Evolutionary conservation across 2,329 filamentous ascomycete species (phyloP).

Genomic region (Exophiala sp.): DNA sequence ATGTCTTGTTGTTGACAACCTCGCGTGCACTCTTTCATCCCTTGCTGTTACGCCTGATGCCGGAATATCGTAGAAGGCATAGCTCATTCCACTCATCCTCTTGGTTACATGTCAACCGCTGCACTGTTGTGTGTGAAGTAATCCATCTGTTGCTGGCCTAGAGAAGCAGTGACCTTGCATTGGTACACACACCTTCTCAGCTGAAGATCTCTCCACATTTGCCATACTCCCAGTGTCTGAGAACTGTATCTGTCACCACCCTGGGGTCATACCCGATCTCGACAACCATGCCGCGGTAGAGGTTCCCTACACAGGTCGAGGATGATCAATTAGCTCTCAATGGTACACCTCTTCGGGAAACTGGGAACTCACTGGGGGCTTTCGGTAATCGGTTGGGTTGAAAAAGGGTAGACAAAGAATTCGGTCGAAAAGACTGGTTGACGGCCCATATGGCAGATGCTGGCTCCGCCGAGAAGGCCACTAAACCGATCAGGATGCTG

Average conservation of each 20-base stretch:
- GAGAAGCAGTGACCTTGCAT: not conserved
- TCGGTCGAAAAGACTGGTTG: slow-evolving; percentile 8
- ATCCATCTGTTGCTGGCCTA: no score
- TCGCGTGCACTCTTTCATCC: no score
- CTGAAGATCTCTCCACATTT: slow-evolving; percentile 9
- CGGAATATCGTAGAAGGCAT: no score
- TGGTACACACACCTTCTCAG: not conserved
- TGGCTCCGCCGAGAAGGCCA: not conserved
- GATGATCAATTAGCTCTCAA: no score
- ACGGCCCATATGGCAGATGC: not conserved
- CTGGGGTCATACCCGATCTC: slow-evolving; percentile 10
- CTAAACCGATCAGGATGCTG: slow-evolving; percentile 9
- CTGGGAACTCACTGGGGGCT: slow-evolving; percentile 7
- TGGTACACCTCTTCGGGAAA: no score
- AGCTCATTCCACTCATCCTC: no score
- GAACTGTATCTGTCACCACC: not conserved
- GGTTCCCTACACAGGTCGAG: not conserved
- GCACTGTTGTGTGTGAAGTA: no score
- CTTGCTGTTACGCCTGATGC: no score
- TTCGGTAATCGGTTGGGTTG: not conserved
- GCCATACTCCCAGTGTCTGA: slow-evolving; percentile 9
- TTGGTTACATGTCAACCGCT: no score
- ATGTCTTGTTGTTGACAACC: no score
- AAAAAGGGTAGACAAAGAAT: slow-evolving; percentile 5
- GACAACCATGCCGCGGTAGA: slow-evolving; percentile 8